Base-by-base conservation (phyloP, 2,329 filamentous ascomycete genomes). In the Colletotrichum navitas region DNA sequence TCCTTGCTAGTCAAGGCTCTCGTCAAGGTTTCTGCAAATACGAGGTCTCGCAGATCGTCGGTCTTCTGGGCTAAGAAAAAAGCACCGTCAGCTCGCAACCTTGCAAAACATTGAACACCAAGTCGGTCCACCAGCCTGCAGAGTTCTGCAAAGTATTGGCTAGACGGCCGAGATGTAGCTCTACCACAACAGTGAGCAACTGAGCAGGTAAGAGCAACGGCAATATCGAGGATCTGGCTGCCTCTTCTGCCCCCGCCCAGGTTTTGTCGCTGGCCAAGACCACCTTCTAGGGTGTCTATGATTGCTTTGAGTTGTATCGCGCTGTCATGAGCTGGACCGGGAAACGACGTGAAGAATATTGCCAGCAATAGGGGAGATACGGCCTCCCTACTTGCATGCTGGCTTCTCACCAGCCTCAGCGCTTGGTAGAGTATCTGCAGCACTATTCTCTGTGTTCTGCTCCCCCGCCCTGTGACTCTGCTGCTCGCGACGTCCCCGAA, bases 51-150 rank as follows among this genome's bases (percentile, higher is more conserved):
- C 8, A 89, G 78, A 74, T 88, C 85, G 65, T 84, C 85, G 18
- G 86, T 89, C 64, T 83, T 81, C 69, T 87, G 85, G 1, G 87
- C 87, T 36, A 89, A 77, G 39, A 84, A 76, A 74, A 89, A 88
- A 0, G 87, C 87, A 1, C 83, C 82, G 39, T 88, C 85, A 3
- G 80, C 78, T 39, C 81, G 81, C 43, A 89, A 77, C 26, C 79
- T 81, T 39, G 77, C 74, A 7, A 84, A 78, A 12, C 73, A 73
- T 4, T 79, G 76, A 6, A 84, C 73, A 2, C 73, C 74, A 18
- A 85, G 74, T 6, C 60, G 65, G n/a, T 81, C 77, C 10, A 89
- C 75, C 24, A 77, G 79, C n/a, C 76, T 75, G 73, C 82, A 86
- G 24, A 88, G 76, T 43, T 79, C 78, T 8, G 78, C 75, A 36